A percentile compares a stretch with the other conserved stretches of the same genome.
phyloP scores from a whole-genome alignment of 768 basidiomycete genomes.

The Xanthoconium purpureum region DNA sequence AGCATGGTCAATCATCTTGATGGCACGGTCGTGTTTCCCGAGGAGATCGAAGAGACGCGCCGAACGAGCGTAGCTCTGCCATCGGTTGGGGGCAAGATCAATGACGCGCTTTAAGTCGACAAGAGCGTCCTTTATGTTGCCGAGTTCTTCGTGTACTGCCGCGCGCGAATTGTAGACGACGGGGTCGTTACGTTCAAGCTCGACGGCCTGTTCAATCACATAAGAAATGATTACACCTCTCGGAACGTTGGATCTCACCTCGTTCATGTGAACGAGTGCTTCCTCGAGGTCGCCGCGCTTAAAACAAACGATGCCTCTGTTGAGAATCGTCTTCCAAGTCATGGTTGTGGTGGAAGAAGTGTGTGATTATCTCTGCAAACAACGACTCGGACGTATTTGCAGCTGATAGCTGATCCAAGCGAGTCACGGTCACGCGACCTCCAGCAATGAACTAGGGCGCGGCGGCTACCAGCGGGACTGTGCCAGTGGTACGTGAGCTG shows the following conservation, averaged over 20 bases:
- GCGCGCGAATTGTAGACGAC: slow-evolving; percentile 74
- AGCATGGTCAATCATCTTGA: slow-evolving; percentile 60
- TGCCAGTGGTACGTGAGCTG: too few species aligned
- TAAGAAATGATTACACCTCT: neutral
- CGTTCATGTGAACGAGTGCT: slow-evolving; percentile 47
- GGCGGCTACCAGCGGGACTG: too few species aligned
- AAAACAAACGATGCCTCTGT: slow-evolving; percentile 42
- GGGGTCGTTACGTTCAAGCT: slow-evolving; percentile 41
- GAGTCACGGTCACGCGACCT: too few species aligned
- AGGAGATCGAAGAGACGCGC: slow-evolving; percentile 61
- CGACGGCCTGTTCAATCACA: slow-evolving; percentile 45
- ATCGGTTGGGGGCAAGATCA: slow-evolving; percentile 59
- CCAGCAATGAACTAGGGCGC: too few species aligned
- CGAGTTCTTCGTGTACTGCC: slow-evolving; percentile 63
- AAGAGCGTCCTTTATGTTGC: slow-evolving; percentile 60
- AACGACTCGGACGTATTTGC: too few species aligned
- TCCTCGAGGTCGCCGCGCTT: slow-evolving; percentile 40
- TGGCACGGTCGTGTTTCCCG: slow-evolving; percentile 48
- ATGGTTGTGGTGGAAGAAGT: slow-evolving; percentile 21
- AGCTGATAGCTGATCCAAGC: too few species aligned
- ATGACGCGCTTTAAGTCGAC: slow-evolving; percentile 68
- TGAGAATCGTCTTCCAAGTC: slow-evolving; percentile 45
- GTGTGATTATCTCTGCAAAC: too few species aligned
- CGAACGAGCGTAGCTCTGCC: slow-evolving; percentile 77
- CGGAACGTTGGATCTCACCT: slow-evolving; percentile 33